Percentiles rank a stretch among this genome's conserved stretches.
Conservation (phyloP, 495 filamentous ascomycete species). For the Xylaria telfairii region DNA sequence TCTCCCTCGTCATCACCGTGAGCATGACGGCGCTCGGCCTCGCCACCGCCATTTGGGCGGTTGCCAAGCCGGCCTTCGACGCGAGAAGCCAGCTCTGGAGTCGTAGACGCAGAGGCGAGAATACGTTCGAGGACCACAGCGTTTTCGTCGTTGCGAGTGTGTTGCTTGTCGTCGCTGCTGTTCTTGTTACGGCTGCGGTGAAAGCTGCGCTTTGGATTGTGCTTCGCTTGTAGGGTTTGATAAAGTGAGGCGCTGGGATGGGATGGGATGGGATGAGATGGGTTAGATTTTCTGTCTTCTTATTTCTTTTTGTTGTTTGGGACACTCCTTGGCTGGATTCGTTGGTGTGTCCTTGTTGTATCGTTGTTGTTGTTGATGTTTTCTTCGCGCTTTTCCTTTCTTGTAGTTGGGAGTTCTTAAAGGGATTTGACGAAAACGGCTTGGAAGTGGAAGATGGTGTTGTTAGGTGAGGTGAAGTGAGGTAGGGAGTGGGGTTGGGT, state of each 20-base stretch:
- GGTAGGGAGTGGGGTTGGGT: neutral
- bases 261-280: too few relatives aligned
- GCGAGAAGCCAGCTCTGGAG: constrained; percentile 37
- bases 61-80: constrained; percentile 38
- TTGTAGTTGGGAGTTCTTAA: neutral
- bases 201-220: neutral
- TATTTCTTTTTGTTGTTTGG: neutral
- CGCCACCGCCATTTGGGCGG: constrained; percentile 34
- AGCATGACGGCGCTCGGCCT: constrained; percentile 30
- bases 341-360: neutral
- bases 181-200: neutral
- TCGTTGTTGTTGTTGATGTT: neutral
- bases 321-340: neutral
- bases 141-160: constrained; percentile 30
- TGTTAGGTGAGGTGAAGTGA: neutral
- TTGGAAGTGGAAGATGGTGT: neutral
- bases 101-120: constrained; percentile 31
- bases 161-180: constrained; percentile 27
- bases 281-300: neutral
- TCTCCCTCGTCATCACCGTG: constrained; percentile 25
- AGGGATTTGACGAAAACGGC: neutral
- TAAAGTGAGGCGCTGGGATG: neutral
- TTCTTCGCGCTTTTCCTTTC: neutral
- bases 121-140: constrained; percentile 36
- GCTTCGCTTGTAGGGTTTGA: neutral